Evolutionary conservation across 2,329 filamentous ascomycete genomes (phyloP), one percentile per base, ranked within the genome.

Genomic region (Clarireedia paspali): DNA sequence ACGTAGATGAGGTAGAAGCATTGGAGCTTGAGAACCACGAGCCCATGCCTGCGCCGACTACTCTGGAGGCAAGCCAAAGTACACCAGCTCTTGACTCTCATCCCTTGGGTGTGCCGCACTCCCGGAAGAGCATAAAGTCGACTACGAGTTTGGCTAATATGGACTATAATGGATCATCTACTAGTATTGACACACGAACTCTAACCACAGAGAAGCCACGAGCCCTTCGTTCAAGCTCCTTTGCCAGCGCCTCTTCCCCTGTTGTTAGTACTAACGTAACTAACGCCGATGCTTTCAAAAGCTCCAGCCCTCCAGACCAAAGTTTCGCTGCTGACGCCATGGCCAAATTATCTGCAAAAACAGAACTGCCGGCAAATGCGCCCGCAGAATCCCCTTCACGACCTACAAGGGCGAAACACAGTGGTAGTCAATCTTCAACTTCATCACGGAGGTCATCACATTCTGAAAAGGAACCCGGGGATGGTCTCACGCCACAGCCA

Each of bases 261-360:
- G 74, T 85, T 20, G 80, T 91, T 6, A 83, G 81, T 30, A 83
- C 84, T 0, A 85, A 90, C 63, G 77, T 79, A 36, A 77, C 81
- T 0, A 84, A 85, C 59, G 82, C 83, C 20, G 85, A 90, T 58
- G 76, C 83, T 12, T 80, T 81, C 61, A 81, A 79, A 58, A 75
- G 78, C 14, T 79, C 73, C 14, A 64, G 75, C 1, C 76, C 77
- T 5, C 78, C 80, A 2, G 79, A 83, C 39, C 76, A 83, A 50
- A 76, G 75, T 57, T 74, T 81, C 66, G 86, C 86, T 24, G 76
- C 78, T 23, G 80, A 75, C 61, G 76, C 80, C 26, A 89, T 91
- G 77, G 84, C 85, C 54, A 83, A 82, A 40, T 74, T 89, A 40
- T 83, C 86, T n/a, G 79, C 75, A 17, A 76, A 80, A 17, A 82